A percentile compares a stretch with the other conserved stretches of the same genome.
Evolutionary conservation across 2,329 filamentous ascomycete genomes (phyloP).

Genomic region (Helminthosporium solani): DNA sequence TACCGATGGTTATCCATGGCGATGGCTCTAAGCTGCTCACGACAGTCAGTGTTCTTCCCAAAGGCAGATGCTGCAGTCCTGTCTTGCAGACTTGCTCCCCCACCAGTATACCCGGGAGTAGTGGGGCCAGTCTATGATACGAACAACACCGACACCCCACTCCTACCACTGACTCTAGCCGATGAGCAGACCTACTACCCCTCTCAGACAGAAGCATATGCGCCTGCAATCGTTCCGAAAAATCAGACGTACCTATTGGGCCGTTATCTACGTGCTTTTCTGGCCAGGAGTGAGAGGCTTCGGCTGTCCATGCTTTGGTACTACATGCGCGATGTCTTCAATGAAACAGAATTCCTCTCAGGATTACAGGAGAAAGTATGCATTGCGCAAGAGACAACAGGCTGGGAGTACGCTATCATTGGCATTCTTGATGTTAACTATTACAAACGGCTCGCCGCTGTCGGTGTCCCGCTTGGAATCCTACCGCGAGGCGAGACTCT

Average conservation of each 20-base stretch:
- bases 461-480: conserved; percentile 45
- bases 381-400: conserved; percentile 45
- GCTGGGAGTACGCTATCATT: conserved; percentile 51
- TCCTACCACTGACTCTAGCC: conserved; percentile 19
- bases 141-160: conserved; percentile 19
- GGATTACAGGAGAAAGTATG: conserved; percentile 47
- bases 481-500: conserved; percentile 49
- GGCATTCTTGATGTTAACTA: conserved; percentile 48
- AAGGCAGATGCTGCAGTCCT: conserved; percentile 29
- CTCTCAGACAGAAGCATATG: conserved; percentile 12
- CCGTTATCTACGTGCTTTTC: conserved; percentile 37
- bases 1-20: no score
- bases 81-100: conserved; percentile 18
- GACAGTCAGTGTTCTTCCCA: no score
- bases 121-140: conserved; percentile 26
- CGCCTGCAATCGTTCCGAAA: conserved; percentile 18
- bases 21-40: no score
- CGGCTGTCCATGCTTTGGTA: conserved; percentile 48
- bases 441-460: conserved; percentile 47
- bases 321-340: conserved; percentile 44
- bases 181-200: conserved; percentile 21
- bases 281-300: conserved; percentile 41
- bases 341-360: conserved; percentile 45
- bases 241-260: conserved; percentile 14
- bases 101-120: conserved; percentile 15